Evolutionary conservation across 1,284 basidiomycete species (phyloP).

Genomic region (Volvariella surrecta): DNA sequence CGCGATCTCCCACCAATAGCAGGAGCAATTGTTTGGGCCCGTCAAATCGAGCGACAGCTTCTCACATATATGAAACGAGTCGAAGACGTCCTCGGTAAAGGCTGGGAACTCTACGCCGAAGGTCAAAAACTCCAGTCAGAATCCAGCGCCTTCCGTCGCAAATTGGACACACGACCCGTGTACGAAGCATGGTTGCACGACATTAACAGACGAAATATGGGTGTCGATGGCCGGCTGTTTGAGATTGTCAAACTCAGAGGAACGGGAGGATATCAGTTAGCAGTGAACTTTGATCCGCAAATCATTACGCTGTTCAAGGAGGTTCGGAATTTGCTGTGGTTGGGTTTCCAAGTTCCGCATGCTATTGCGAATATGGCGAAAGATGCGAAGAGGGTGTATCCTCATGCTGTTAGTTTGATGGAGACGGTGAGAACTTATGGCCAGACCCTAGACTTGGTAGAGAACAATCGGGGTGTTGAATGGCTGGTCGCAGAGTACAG

Average conservation of each 20-base stretch:
- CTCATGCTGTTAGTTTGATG: conserved; percentile 97
- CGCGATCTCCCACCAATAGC: conserved; percentile 96
- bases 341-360: conserved; percentile 93
- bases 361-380: conserved; percentile 94
- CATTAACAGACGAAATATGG: conserved; percentile 88
- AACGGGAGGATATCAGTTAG: conserved; percentile 73
- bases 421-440: conserved; percentile 96
- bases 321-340: conserved; percentile 91
- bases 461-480: conserved; percentile 84
- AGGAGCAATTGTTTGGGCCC: conserved; percentile 97
- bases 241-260: conserved; percentile 83
- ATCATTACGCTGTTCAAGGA: conserved; percentile 99
- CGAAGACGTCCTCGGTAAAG: conserved; percentile 96
- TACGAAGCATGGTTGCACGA: conserved; percentile 97
- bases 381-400: conserved; percentile 96
- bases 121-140: conserved; percentile 95
- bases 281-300: conserved; percentile 96
- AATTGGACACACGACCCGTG: conserved; percentile 89
- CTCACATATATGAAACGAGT: conserved; percentile 99
- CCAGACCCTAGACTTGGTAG: conserved; percentile 87
- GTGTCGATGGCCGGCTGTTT: conserved; percentile 91
- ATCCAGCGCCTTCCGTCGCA: conserved; percentile 87
- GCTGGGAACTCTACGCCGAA: conserved; percentile 99
- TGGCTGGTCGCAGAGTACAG: conserved; percentile 91
- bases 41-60: conserved; percentile 96